These are phyloP conservation scores for Gleditsia sinensis DNA, from an alignment of 306 rosid genomes.

Conservation along the genomic window DNA sequence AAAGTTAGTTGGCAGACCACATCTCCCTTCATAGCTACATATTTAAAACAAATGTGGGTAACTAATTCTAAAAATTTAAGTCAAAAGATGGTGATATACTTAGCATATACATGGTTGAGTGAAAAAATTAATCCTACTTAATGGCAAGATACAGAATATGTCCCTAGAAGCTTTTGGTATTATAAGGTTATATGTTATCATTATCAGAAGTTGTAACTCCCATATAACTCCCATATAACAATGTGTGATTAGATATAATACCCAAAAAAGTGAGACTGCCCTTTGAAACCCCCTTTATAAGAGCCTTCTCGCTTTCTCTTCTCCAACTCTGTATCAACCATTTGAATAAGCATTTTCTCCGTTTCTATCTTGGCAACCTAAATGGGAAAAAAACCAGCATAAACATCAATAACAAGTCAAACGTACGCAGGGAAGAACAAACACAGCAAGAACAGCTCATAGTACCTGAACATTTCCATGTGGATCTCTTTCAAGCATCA, in stretches of 20 bases:
- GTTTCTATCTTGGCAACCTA: slow-evolving; percentile 99
- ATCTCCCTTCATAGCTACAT: slow-evolving; percentile 94
- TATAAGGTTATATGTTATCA: slow-evolving; percentile 11
- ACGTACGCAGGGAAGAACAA: slow-evolving; percentile 25
- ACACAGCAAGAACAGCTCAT: slow-evolving; percentile 27
- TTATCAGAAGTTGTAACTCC: slow-evolving; percentile 28
- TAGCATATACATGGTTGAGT: slow-evolving; percentile 16
- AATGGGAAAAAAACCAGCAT: slow-evolving; percentile 28
- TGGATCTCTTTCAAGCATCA: slow-evolving; percentile 99
- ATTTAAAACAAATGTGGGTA: slow-evolving; percentile 13
- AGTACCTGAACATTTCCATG: slow-evolving; percentile 99
- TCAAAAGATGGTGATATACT: slow-evolving; percentile 13
- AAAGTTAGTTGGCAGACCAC: slow-evolving; percentile 96
- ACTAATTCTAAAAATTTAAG: slow-evolving; percentile 18
- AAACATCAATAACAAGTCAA: slow-evolving; percentile 18
- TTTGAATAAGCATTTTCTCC: slow-evolving; percentile 98
- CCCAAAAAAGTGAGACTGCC: slow-evolving; percentile 99
- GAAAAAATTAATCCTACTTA: neutral
- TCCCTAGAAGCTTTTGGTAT: neutral
- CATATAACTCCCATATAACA: slow-evolving; percentile 12
- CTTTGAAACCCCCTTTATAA: slow-evolving; percentile 63
- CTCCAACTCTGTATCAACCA: slow-evolving; percentile 95
- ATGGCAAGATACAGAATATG: slow-evolving; percentile 3
- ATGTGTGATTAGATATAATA: slow-evolving; percentile 37
- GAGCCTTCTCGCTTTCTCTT: slow-evolving; percentile 82